Evolutionary conservation across 148 eudicot species (phyloP).

Genomic region (Rhododendron molle): DNA sequence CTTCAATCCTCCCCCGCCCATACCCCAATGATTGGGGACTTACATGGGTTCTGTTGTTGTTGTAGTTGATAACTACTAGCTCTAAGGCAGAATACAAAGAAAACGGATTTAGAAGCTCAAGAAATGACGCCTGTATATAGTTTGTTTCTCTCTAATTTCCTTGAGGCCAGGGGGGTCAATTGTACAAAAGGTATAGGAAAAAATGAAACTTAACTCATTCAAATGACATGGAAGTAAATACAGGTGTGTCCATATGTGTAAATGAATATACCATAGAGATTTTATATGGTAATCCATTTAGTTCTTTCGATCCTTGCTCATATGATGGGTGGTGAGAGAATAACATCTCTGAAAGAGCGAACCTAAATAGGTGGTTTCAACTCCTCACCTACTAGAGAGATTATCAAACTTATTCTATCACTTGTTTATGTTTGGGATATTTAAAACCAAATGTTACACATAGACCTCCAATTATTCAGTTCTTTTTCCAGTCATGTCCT

Average conservation of each 20-base stretch:
- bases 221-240: not conserved
- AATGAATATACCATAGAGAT: not conserved
- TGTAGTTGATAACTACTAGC: not conserved
- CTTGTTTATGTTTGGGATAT: not conserved
- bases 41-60: no score
- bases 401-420: not conserved
- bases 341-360: not conserved
- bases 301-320: not conserved
- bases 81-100: not conserved
- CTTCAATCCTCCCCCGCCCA: no score
- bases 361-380: not conserved
- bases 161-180: not conserved
- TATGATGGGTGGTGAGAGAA: not conserved
- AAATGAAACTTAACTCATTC: not conserved
- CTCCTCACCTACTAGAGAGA: not conserved
- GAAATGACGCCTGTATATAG: not conserved
- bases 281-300: not conserved
- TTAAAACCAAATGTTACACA: not conserved
- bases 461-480: conserved; percentile 1
- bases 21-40: no score
- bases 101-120: not conserved
- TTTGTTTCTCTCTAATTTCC: not conserved
- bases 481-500: not conserved
- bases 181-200: not conserved
- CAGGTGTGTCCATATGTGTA: not conserved